Evolutionary conservation across 225 moss, liverwort and hornwort genomes (phyloP), one percentile per base, ranked within the genome.

Genomic region (Climacium dendroides): DNA sequence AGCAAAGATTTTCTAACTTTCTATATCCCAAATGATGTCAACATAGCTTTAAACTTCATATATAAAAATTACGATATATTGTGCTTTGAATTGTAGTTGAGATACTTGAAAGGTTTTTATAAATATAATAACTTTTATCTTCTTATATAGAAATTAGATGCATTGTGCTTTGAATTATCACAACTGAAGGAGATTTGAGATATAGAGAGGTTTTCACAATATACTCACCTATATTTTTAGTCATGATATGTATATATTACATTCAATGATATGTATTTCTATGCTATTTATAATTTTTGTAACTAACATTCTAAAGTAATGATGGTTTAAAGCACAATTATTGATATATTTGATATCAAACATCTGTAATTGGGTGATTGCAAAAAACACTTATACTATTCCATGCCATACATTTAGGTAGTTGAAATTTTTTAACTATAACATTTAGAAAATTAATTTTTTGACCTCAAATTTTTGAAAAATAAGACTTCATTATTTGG

Each of bases 341-440:
- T 22, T 52, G 8, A 34, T 74, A 22, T 50, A 19, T 19, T 16
- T 26, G 18, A 73, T 47, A 11, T 48, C 0, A 74, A 29, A 30
- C 7, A 47, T 74, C 2, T 0, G 0, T 4, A 30, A 19, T 30
- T 2, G 2, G 19, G 11, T 74, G 48, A 74, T 48, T 74, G 11
- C 47, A 48, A 47, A 3, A 48, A 48, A 14, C 2, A 30, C 30
- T 12, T 32, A 6, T 32, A 74, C 12, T 50, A 32, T 50, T 74
- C 12, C 1, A 50, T 74, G 7, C 0, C 0, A 0, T 11, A 50
- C 1, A 32, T 6, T 19, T 0, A 13, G 0, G 1, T 34, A 34
- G 5, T 34, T 74, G 30, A 50, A 5, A 74, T 13, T 74, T 20
- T 37, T 74, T 19, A 29, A 74, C 7, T 4, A 34, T 22, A 20